Evolutionary conservation across 2,329 filamentous ascomycete species (phyloP).

Genomic region (Trichoderma hamatum): DNA sequence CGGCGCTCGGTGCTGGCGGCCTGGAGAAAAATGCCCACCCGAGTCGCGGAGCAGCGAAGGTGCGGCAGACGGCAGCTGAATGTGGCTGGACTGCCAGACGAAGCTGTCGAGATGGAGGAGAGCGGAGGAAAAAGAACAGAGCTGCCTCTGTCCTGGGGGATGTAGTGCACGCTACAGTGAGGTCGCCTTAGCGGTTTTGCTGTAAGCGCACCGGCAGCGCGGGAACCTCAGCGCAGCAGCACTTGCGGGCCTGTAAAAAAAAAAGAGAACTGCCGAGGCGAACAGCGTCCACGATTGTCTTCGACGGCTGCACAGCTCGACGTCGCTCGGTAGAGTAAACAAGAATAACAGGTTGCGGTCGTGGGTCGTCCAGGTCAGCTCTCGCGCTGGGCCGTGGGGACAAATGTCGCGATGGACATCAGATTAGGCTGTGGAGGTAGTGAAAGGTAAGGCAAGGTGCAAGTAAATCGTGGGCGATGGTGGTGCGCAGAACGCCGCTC

Average conservation of each 20-base stretch:
- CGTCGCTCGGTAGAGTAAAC: constrained; percentile 1
- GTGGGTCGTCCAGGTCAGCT: constrained; percentile 30
- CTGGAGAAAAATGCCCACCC: constrained; percentile 1
- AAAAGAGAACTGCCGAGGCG: constrained; percentile 1
- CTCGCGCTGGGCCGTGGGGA: constrained; percentile 35
- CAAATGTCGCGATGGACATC: constrained; percentile 34
- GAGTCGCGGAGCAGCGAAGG: constrained; percentile 23
- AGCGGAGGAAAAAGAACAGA: not conserved
- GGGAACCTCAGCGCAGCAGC: constrained; percentile 24
- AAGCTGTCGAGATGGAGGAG: constrained; percentile 12
- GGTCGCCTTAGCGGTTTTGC: constrained; percentile 14
- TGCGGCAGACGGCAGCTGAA: constrained; percentile 9
- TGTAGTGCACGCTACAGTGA: constrained; percentile 25
- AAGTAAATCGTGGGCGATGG: constrained; percentile 25
- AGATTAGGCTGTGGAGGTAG: constrained; percentile 31
- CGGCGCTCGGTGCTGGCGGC: constrained; percentile 20
- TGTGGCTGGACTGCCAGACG: constrained; percentile 2
- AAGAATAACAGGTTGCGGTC: constrained; percentile 23
- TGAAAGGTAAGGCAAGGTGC: constrained; percentile 29
- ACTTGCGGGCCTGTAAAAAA: not conserved
- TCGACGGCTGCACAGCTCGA: not conserved
- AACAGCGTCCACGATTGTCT: not conserved
- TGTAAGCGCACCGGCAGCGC: constrained; percentile 25
- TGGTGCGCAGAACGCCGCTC: constrained; percentile 23
- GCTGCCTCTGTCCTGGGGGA: constrained; percentile 21